Evolutionary conservation across 352 stramenopile genomes (phyloP).

Genomic region (Phytophthora pinifolia): DNA sequence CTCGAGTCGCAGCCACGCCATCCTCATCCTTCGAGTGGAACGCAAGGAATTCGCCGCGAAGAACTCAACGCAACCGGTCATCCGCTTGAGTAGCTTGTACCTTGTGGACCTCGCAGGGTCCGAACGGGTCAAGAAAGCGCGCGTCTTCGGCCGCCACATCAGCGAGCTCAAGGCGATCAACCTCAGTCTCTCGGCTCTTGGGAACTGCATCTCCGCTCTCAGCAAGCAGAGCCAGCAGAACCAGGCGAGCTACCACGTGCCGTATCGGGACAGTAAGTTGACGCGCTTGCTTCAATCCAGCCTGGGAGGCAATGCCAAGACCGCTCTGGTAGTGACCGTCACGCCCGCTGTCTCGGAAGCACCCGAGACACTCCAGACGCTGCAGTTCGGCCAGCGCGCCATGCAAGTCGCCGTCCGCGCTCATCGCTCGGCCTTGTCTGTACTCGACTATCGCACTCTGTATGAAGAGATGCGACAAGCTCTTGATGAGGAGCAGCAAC

Average conservation of each 20-base stretch:
- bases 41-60: slow-evolving; percentile 49
- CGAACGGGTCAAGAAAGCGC: slow-evolving; percentile 70
- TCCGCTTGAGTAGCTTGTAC: slow-evolving; percentile 64
- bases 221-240: slow-evolving; percentile 45
- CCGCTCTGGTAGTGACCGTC: slow-evolving; percentile 61
- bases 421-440: slow-evolving; percentile 58
- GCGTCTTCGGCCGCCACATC: slow-evolving; percentile 56
- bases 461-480: slow-evolving; percentile 60
- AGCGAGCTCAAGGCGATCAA: slow-evolving; percentile 76
- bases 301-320: slow-evolving; percentile 77
- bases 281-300: slow-evolving; percentile 68
- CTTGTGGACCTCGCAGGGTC: slow-evolving; percentile 73
- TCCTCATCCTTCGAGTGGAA: slow-evolving; percentile 85
- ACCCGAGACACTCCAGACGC: slow-evolving; percentile 59
- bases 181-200: slow-evolving; percentile 67
- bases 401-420: slow-evolving; percentile 70
- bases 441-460: slow-evolving; percentile 68
- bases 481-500: slow-evolving; percentile 46
- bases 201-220: slow-evolving; percentile 74
- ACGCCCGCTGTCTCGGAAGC: slow-evolving; percentile 47
- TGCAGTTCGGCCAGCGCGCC: slow-evolving; percentile 75
- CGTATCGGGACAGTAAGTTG: slow-evolving; percentile 78
- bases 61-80: slow-evolving; percentile 27
- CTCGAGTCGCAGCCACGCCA: slow-evolving; percentile 83
- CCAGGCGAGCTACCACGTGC: slow-evolving; percentile 46